Evolutionary conservation across 805 yeast species (phyloP).

Genomic region (Nakazawaea wickerhamii): DNA sequence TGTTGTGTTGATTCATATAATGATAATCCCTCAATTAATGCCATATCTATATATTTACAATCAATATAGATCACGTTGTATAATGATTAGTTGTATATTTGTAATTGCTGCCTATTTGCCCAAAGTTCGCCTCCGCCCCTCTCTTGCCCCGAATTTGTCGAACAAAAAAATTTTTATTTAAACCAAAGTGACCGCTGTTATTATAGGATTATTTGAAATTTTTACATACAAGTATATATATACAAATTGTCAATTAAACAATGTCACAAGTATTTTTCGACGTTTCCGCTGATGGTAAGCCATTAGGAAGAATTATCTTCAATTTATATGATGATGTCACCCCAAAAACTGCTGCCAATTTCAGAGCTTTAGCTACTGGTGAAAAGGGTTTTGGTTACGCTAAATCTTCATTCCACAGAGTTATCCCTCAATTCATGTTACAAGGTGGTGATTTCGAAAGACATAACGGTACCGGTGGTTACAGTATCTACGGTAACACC

Average conservation of each 20-base stretch:
- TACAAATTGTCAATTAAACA: constrained; percentile 7
- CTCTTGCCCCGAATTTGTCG: no score
- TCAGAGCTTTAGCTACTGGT: constrained; percentile 86
- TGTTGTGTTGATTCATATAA: no score
- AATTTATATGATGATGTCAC: constrained; percentile 84
- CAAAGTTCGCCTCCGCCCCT: no score
- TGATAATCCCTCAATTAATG: no score
- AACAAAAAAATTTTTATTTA: not conserved
- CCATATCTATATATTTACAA: no score
- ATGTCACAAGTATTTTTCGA: constrained; percentile 39
- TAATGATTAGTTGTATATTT: no score
- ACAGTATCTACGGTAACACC: constrained; percentile 68
- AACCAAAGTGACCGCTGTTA: not conserved
- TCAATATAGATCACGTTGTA: no score
- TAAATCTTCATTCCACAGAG: constrained; percentile 89
- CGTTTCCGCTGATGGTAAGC: constrained; percentile 37
- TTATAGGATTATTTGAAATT: no score
- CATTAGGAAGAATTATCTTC: constrained; percentile 82
- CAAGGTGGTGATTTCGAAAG: constrained; percentile 89
- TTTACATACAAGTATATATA: not conserved
- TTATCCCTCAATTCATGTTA: constrained; percentile 91
- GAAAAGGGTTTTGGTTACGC: constrained; percentile 91
- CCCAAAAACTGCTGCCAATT: constrained; percentile 95
- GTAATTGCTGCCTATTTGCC: no score
- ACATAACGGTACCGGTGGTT: constrained; percentile 90